A percentile compares a stretch with the other conserved stretches of the same genome.
Evolutionary conservation across 2,329 filamentous ascomycete species (phyloP).

Genomic region (Diaporthe ampelina): DNA sequence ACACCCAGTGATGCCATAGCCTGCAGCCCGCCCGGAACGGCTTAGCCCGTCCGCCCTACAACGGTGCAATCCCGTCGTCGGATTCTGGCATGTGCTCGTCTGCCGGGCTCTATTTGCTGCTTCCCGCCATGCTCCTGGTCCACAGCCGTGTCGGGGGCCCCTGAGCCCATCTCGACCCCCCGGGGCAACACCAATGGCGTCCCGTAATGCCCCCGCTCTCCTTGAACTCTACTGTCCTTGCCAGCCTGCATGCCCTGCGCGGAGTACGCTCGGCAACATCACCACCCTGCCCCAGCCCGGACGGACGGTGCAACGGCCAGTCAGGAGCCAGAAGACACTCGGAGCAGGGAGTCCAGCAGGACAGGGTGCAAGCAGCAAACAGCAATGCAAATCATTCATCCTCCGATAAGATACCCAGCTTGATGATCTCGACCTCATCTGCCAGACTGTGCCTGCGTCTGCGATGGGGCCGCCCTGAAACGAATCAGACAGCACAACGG

Average conservation of each 20-base stretch:
- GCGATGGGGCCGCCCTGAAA: constrained; percentile 26
- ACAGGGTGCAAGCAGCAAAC: constrained; percentile 18
- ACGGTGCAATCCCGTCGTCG: constrained; percentile 40
- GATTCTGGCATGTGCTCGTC: constrained; percentile 40
- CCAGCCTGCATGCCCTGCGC: constrained; percentile 26
- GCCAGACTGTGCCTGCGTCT: constrained; percentile 3
- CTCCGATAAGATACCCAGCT: constrained; percentile 22
- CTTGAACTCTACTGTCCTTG: constrained; percentile 22
- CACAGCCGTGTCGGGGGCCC: constrained; percentile 15
- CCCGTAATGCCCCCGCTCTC: constrained; percentile 26
- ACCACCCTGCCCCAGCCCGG: constrained; percentile 2
- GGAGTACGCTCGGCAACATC: constrained; percentile 27
- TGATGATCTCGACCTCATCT: constrained; percentile 16
- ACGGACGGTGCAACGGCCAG: constrained; percentile 10
- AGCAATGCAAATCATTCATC: constrained; percentile 26
- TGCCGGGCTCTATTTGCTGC: constrained; percentile 33
- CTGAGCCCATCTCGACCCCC: constrained; percentile 12
- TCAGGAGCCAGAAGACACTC: constrained; percentile 5
- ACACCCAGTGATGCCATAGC: constrained; percentile 17
- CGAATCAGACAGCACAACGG: constrained; percentile 15
- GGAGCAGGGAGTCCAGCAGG: background rate
- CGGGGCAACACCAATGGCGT: constrained; percentile 23
- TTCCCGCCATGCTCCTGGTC: constrained; percentile 37
- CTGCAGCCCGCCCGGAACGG: constrained; percentile 34
- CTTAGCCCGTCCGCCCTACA: constrained; percentile 31